phyloP scores from a whole-genome alignment of 306 rosid species.

The Prunus salicina region DNA sequence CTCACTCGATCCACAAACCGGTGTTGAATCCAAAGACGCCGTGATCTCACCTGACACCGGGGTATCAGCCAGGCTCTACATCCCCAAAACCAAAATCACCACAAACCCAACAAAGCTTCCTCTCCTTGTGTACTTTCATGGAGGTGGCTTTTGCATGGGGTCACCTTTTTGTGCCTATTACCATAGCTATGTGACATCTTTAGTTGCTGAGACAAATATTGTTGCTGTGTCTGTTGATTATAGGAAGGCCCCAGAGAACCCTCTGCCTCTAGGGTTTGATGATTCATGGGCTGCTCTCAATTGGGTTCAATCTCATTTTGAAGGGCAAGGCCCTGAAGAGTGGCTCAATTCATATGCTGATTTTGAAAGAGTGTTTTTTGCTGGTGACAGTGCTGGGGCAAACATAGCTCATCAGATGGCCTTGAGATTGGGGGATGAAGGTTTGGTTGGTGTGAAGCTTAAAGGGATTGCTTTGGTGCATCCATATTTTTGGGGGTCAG shows the following conservation, averaged over 20 bases:
- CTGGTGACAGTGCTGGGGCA: constrained; percentile 80
- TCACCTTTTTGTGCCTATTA: constrained; percentile 51
- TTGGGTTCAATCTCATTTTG: constrained; percentile 58
- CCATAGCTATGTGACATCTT: constrained; percentile 37
- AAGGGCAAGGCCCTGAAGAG: constrained; percentile 46
- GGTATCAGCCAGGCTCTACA: constrained; percentile 53
- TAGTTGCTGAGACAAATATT: constrained; percentile 36
- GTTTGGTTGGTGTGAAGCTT: constrained; percentile 32
- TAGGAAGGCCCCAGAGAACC: constrained; percentile 70
- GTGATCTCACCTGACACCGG: constrained; percentile 46
- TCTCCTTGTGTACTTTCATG: constrained; percentile 59
- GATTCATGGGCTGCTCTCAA: constrained; percentile 59
- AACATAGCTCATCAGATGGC: constrained; percentile 55
- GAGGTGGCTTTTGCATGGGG: constrained; percentile 67
- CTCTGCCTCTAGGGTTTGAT: constrained; percentile 47
- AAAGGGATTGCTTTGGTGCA: constrained; percentile 51
- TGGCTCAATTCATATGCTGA: constrained; percentile 56
- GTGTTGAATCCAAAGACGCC: constrained; percentile 66
- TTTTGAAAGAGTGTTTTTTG: constrained; percentile 40
- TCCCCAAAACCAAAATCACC: constrained; percentile 31
- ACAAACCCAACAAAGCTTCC: constrained; percentile 48
- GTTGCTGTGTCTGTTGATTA: constrained; percentile 66
- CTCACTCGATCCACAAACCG: constrained; percentile 38
- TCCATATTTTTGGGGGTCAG: constrained; percentile 64
- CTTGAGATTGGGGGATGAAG: constrained; percentile 42